Conservation (phyloP, 2,329 filamentous ascomycete species). For the Xylaria sp. region DNA sequence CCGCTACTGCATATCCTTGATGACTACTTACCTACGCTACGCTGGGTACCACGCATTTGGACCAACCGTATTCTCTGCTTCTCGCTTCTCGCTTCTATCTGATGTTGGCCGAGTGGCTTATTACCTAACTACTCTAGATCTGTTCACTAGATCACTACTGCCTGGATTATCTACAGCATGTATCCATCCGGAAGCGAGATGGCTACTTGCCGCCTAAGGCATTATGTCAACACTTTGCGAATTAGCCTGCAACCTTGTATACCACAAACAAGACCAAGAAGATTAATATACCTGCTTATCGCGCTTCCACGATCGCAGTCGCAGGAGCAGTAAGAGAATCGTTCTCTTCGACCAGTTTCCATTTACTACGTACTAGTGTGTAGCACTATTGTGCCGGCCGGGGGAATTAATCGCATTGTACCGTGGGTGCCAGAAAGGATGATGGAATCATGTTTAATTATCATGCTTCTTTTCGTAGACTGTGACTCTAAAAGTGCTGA, state of each 20-base stretch:
- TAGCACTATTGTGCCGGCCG: not conserved
- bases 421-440: constrained; percentile 12
- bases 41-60: constrained; percentile 2
- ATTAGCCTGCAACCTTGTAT: not conserved
- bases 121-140: constrained; percentile 1
- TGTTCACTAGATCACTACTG: not conserved
- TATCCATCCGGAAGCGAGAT: constrained; percentile 19
- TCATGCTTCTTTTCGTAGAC: constrained; percentile 14
- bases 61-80: not conserved
- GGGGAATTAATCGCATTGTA: constrained; percentile 15
- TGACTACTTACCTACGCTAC: constrained; percentile 21
- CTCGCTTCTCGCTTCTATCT: constrained; percentile 13
- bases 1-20: constrained; percentile 34
- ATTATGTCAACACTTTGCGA: constrained; percentile 24
- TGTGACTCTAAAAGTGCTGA: constrained; percentile 39
- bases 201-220: not conserved
- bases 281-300: not conserved
- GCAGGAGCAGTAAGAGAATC: not conserved
- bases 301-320: not conserved
- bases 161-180: constrained; percentile 1
- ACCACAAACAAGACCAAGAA: not conserved
- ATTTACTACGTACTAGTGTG: not conserved
- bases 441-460: constrained; percentile 38
- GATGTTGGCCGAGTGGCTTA: constrained; percentile 11
- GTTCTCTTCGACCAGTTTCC: constrained; percentile 23